Conservation (phyloP, 305 asterid genomes). For the Fraxinus latifolia region DNA sequence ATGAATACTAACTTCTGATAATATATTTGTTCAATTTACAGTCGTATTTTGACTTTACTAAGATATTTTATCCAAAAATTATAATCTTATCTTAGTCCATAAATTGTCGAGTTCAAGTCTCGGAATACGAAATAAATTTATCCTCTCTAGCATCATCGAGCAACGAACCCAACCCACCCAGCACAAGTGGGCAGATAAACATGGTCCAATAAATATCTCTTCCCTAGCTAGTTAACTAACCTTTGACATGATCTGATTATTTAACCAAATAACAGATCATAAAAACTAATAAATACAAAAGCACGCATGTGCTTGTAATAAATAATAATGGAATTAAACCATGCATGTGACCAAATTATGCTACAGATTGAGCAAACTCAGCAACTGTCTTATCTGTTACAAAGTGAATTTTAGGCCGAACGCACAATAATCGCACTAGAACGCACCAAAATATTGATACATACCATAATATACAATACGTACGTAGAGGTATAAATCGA, state of each 20-base stretch:
- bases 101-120: background rate
- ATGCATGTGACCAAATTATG: constrained; percentile 19
- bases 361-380: background rate
- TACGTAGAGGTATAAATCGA: too few relatives aligned
- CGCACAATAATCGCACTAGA: background rate
- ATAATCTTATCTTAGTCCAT: background rate
- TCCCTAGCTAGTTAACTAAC: background rate
- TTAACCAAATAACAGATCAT: background rate
- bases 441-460: background rate
- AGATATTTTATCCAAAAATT: background rate
- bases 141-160: background rate
- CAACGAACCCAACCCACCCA: background rate
- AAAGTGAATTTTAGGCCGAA: background rate
- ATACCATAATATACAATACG: background rate
- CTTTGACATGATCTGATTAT: background rate
- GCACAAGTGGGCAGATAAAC: background rate
- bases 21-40: background rate
- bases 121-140: background rate
- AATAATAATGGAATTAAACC: background rate
- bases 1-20: background rate
- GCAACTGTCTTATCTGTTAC: background rate
- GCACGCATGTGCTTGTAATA: background rate
- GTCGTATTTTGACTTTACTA: background rate
- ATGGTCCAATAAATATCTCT: background rate
- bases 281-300: background rate